Base-by-base conservation (phyloP, 1,284 basidiomycete genomes). In the Leccinum angustisporum region DNA sequence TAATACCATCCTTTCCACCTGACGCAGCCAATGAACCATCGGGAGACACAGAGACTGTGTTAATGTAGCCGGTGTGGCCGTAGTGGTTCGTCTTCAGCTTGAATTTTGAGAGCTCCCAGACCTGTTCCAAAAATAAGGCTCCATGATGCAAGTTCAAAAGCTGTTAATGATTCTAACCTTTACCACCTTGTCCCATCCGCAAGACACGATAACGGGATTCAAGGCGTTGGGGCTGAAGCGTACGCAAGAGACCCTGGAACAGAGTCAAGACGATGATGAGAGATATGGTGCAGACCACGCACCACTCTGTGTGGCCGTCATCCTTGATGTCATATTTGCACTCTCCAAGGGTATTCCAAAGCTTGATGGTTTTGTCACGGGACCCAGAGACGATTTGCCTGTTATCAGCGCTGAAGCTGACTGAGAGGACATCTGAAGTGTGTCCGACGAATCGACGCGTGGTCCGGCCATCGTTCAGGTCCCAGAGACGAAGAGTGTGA, bases 291-390 rank as follows among this genome's bases (percentile, higher is more conserved):
- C 10, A 3, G 25, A 58, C 21, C 56, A 76, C 84, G 63, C 72
- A 93, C 95, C 95, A 98, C 81, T 97, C 95, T 62, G 87, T 82
- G 83, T 98, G 97, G 69, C 97, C 95, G 72, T 99, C 97, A 72
- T 99, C 97, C 82, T 95, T 94, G 81, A 99, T 99, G 80, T 98
- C 94, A 80, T 95, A 99, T 81, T 99, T 99, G 87, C 97, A 99
- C 82, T 99, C 97, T 76, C 97, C 97, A 68, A 99, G 90, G 67
- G 97, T 99, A 85, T 99, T 99, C 97, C 97, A 99, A 75, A 99
- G 92, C 81, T 99, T 99, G 86, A 99, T 99, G 60, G 92, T 91
- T 78, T 85, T 86, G 87, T 99, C 97, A 71, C 97, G 92, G 67
- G 95, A 96, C 63, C 95, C 97, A 64, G 95, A 98, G 69, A 99